phyloP scores from a whole-genome alignment of 2,329 filamentous ascomycete species.

The Ascochyta lentis region DNA sequence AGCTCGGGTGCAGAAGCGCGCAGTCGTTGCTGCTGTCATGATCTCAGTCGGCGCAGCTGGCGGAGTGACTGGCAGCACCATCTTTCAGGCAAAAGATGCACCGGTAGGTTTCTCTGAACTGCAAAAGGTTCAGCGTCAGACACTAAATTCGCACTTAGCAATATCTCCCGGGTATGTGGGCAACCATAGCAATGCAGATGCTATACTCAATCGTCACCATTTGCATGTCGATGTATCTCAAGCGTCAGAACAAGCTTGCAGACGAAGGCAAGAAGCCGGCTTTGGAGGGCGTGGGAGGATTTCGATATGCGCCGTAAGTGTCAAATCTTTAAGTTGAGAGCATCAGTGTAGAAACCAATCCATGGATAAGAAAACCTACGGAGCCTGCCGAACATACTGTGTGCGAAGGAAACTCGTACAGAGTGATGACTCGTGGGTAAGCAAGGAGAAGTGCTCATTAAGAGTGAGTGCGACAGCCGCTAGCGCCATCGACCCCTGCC shows the following conservation, averaged over 20 bases:
- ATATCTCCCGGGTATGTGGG: slow-evolving; percentile 40
- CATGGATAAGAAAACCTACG: no score
- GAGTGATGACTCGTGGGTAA: no score
- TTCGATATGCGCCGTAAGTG: slow-evolving; percentile 33
- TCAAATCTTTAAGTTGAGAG: no score
- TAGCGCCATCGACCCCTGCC: neutral
- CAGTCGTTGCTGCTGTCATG: slow-evolving; percentile 40
- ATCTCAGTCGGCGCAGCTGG: slow-evolving; percentile 35
- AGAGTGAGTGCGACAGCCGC: no score
- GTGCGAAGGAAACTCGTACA: no score
- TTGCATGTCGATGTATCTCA: slow-evolving; percentile 35
- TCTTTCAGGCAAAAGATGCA: slow-evolving; percentile 36
- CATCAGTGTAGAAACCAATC: no score
- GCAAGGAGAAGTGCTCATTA: no score
- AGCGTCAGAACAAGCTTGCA: slow-evolving; percentile 29
- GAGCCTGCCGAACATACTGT: no score
- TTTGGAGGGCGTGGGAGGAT: slow-evolving; percentile 37
- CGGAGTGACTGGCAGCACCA: slow-evolving; percentile 35
- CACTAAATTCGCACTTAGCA: slow-evolving; percentile 11
- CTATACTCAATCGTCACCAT: slow-evolving; percentile 32
- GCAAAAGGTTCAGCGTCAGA: no score
- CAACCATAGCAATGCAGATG: slow-evolving; percentile 36
- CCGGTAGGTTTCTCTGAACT: slow-evolving; percentile 20
- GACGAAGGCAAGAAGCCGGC: slow-evolving; percentile 29
- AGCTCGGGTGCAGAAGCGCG: slow-evolving; percentile 38